Percentiles rank a stretch among this genome's conserved stretches.
These are phyloP conservation scores for Nelumbo lutea DNA, from an alignment of 164 flowering plant species.

Conservation along the genomic window DNA sequence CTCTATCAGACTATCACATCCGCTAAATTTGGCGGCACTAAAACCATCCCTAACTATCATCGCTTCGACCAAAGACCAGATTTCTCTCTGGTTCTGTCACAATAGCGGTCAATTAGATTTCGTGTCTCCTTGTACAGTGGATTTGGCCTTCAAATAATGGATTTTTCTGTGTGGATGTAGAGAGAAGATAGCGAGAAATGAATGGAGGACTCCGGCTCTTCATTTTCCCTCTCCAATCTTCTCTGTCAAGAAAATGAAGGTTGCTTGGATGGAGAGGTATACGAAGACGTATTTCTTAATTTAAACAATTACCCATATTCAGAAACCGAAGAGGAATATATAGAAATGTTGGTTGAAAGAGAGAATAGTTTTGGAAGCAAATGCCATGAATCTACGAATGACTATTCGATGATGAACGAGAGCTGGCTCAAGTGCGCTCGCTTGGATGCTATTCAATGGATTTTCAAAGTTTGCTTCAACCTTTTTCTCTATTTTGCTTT, in stretches of 20 bases:
- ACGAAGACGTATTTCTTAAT: conserved; percentile 10
- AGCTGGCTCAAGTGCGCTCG: conserved; percentile 51
- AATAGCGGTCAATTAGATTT: conserved; percentile 5
- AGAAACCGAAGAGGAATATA: conserved; percentile 47
- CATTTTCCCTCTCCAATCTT: conserved; percentile 36
- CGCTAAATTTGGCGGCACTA: conserved; percentile 17
- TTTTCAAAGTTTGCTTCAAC: conserved; percentile 44
- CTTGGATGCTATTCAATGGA: conserved; percentile 57
- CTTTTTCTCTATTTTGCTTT: neutral
- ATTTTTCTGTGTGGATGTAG: neutral
- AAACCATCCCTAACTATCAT: conserved; percentile 2
- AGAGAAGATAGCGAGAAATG: neutral
- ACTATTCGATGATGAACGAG: neutral
- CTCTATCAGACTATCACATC: neutral
- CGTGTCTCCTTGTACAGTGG: neutral
- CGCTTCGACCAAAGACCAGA: conserved; percentile 3
- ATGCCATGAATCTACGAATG: neutral
- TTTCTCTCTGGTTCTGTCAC: conserved; percentile 7
- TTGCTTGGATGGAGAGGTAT: conserved; percentile 22
- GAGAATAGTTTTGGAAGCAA: conserved; percentile 27
- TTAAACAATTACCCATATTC: conserved; percentile 4
- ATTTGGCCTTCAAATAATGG: neutral
- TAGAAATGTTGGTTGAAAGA: conserved; percentile 35
- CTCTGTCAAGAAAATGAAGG: conserved; percentile 45
- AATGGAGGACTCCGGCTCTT: conserved; percentile 25